Evolutionary conservation across 176 grass and related monocot species (phyloP), one percentile per base, ranked within the genome.

Genomic region (Poa pratensis): DNA sequence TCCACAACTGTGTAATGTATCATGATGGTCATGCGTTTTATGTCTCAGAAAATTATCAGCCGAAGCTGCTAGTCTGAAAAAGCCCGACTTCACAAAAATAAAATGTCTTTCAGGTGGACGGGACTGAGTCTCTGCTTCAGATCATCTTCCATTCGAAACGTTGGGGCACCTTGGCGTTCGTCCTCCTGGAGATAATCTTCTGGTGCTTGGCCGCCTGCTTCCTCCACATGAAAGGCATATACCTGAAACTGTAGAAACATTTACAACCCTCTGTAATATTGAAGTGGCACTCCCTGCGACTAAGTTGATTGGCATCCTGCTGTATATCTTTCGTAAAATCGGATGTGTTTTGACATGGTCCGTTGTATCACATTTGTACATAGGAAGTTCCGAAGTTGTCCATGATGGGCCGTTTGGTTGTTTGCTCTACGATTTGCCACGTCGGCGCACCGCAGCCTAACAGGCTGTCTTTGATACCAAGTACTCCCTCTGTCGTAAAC

Each of bases 141-240:
- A 87, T 73, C 28, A 39, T 90, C 76, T 87, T 91, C 40, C 77
- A 89, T 7, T 98, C 93, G 5, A 84, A 92, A 81, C 92, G 86
- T 18, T 95, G 87, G 89, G 96, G 91, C 14, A 98, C 91, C 23
- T 69, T 98, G 84, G 78, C 42, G 19, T 98, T 98, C 72, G 93
- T 98, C 58, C 10, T 94, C 6, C 43, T 92, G 69, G 89, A 98
- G 88, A 90, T 98, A 27, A 55, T 95, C n/a, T 94, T 98, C 69
- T 98, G 96, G 89, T 92, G 93, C 65, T 61, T 98, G 78, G 86
- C 77, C 1, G 87, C 91, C 39, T 94, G 87, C 50, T 85, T 92
- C 66, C 82, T 94, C 30, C 96, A 95, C 69, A 90, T 81, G 82
- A 98, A 92, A 89, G 89, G 93, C 42, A 35, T 95, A 75, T 95